Evolutionary conservation across 2,329 filamentous ascomycete species (phyloP).

Genomic region (Aspergillus alliaceus): DNA sequence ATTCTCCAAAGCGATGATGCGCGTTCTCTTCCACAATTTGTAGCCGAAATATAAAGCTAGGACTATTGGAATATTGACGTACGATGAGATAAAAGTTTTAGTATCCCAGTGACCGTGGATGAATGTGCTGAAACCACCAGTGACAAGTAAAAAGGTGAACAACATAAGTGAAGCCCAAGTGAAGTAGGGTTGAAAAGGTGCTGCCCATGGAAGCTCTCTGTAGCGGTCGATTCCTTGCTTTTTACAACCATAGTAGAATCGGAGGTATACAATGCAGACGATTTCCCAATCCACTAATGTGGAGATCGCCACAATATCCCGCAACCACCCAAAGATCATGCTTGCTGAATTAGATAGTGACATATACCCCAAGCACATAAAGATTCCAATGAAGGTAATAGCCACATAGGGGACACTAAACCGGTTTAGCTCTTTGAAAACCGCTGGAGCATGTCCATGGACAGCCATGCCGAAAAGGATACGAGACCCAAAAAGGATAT

Average conservation of each 20-base stretch:
- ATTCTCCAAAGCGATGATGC: slow-evolving; percentile 31
- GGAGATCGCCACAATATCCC: slow-evolving; percentile 54
- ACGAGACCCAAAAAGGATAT: slow-evolving; percentile 56
- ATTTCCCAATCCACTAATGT: slow-evolving; percentile 56
- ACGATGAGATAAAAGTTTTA: slow-evolving; percentile 62
- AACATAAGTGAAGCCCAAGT: slow-evolving; percentile 58
- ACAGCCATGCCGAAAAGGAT: slow-evolving; percentile 50
- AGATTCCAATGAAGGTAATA: slow-evolving; percentile 39
- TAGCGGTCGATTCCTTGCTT: slow-evolving; percentile 36
- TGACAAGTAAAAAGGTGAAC: slow-evolving; percentile 61
- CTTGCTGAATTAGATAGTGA: slow-evolving; percentile 57
- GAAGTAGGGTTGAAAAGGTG: slow-evolving; percentile 58
- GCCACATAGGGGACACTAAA: slow-evolving; percentile 47
- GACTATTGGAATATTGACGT: slow-evolving; percentile 62
- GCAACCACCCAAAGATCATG: slow-evolving; percentile 64
- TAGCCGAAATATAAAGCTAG: slow-evolving; percentile 50
- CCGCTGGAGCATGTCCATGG: slow-evolving; percentile 53
- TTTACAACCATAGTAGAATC: slow-evolving; percentile 48
- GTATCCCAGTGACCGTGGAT: slow-evolving; percentile 39
- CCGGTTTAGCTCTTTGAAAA: slow-evolving; percentile 41
- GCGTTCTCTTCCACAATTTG: slow-evolving; percentile 36
- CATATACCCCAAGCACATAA: slow-evolving; percentile 55
- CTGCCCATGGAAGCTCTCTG: slow-evolving; percentile 49
- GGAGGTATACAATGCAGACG: slow-evolving; percentile 56
- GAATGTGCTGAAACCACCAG: slow-evolving; percentile 63